Conservation (phyloP, 1,139 yeast genomes). For the Keqinozyma sinolaborantium region DNA sequence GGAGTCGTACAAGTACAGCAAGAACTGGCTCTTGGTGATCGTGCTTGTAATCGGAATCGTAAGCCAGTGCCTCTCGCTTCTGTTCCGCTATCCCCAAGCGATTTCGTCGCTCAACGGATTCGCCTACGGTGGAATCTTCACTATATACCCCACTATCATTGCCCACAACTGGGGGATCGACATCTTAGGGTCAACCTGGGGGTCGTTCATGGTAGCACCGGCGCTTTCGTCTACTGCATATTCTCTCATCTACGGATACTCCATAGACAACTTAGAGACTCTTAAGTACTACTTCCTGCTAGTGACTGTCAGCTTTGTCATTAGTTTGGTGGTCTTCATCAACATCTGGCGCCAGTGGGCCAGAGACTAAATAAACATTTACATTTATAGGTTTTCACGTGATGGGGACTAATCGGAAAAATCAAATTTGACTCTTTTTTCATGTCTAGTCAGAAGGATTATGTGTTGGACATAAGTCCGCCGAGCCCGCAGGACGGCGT, state of each 20-base stretch:
- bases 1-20: conserved; percentile 10
- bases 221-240: conserved; percentile 76
- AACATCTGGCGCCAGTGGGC: not conserved
- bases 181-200: conserved; percentile 91
- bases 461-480: too few relatives aligned
- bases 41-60: conserved; percentile 40
- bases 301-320: conserved; percentile 25
- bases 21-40: conserved; percentile 36
- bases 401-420: too few relatives aligned
- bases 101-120: conserved; percentile 61
- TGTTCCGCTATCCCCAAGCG: conserved; percentile 3
- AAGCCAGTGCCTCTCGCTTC: conserved; percentile 30
- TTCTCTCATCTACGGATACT: conserved; percentile 68
- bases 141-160: conserved; percentile 78
- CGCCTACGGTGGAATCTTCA: conserved; percentile 80
- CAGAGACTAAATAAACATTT: too few relatives aligned
- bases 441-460: too few relatives aligned
- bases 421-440: too few relatives aligned
- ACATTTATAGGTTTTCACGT: too few relatives aligned
- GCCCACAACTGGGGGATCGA: conserved; percentile 88
- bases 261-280: conserved; percentile 44
- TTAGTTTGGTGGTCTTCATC: conserved; percentile 20
- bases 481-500: too few relatives aligned
- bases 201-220: conserved; percentile 85
- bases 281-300: conserved; percentile 31